These are phyloP conservation scores for Candida freyschussii DNA, from an alignment of 1,139 yeast species.

Conservation along the genomic window DNA sequence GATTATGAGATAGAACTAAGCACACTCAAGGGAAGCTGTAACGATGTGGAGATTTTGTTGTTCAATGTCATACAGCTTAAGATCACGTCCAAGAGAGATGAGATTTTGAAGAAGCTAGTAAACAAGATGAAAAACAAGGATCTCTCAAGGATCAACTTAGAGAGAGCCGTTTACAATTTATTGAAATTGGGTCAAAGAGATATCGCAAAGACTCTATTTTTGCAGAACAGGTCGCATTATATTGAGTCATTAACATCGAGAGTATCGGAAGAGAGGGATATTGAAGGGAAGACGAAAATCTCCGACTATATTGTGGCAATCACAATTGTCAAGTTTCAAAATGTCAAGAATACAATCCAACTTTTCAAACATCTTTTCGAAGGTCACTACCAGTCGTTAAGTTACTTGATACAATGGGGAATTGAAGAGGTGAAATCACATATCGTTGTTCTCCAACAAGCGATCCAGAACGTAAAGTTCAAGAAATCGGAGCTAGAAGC, in stretches of 20 bases:
- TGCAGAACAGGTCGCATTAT: constrained; percentile 41
- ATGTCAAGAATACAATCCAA: constrained; percentile 43
- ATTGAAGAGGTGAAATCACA: constrained; percentile 60
- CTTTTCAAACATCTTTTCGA: constrained; percentile 43
- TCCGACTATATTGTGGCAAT: constrained; percentile 47
- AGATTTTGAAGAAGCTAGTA: constrained; percentile 32
- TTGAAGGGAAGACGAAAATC: constrained; percentile 49
- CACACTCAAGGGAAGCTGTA: constrained; percentile 20
- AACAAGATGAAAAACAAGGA: constrained; percentile 16
- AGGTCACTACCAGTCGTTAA: constrained; percentile 27
- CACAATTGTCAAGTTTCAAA: constrained; percentile 56
- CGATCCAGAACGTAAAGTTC: constrained; percentile 59
- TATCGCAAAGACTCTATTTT: constrained; percentile 43
- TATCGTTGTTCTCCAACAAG: constrained; percentile 57
- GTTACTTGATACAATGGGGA: constrained; percentile 63
- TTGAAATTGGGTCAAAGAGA: constrained; percentile 38
- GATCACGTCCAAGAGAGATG: constrained; percentile 34
- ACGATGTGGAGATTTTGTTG: constrained; percentile 36
- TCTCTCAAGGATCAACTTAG: constrained; percentile 16
- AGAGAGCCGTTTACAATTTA: constrained; percentile 35
- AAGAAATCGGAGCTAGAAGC: constrained; percentile 42
- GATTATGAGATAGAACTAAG: constrained; percentile 34
- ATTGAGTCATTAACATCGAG: constrained; percentile 42
- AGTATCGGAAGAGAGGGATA: constrained; percentile 33
- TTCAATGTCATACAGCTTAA: constrained; percentile 39